phyloP scores from a whole-genome alignment of 2,329 filamentous ascomycete genomes.

The Penicillium sp. region DNA sequence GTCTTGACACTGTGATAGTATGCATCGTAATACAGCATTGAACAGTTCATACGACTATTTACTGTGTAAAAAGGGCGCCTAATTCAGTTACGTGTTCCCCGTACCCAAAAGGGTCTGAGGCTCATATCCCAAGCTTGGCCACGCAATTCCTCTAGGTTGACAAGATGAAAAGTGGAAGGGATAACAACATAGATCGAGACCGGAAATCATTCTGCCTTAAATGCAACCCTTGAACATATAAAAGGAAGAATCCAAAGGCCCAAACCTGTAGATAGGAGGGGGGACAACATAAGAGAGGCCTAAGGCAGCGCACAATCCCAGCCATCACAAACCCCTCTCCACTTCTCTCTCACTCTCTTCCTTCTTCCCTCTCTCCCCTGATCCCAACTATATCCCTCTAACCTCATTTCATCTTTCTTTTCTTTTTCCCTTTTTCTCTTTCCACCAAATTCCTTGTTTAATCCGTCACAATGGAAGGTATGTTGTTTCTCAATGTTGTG shows the following conservation, averaged over 20 bases:
- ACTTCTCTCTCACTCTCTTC: constrained; percentile 20
- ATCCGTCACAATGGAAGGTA: constrained; percentile 62
- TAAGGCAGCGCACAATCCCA: constrained; percentile 21
- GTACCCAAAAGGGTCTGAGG: constrained; percentile 9
- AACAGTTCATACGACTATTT: no score
- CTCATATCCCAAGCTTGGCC: constrained; percentile 4
- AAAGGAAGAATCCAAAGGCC: not conserved
- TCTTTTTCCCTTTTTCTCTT: constrained; percentile 34
- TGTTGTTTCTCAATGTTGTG: constrained; percentile 38
- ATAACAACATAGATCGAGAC: not conserved
- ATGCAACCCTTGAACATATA: not conserved
- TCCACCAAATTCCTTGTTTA: constrained; percentile 24
- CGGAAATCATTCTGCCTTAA: constrained; percentile 6
- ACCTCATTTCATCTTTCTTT: constrained; percentile 39
- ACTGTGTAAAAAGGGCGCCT: no score
- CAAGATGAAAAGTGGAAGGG: not conserved
- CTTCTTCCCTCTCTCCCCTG: constrained; percentile 19
- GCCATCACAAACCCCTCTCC: constrained; percentile 30
- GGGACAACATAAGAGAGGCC: constrained; percentile 2
- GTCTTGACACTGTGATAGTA: not conserved
- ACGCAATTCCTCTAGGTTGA: constrained; percentile 11
- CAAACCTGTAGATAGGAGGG: constrained; percentile 5
- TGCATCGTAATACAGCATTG: not conserved
- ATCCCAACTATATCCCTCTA: constrained; percentile 32
- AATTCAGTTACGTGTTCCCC: constrained; percentile 4